Base-by-base conservation (phyloP, 495 filamentous ascomycete species). In the Chaetomidium leptoderma region DNA sequence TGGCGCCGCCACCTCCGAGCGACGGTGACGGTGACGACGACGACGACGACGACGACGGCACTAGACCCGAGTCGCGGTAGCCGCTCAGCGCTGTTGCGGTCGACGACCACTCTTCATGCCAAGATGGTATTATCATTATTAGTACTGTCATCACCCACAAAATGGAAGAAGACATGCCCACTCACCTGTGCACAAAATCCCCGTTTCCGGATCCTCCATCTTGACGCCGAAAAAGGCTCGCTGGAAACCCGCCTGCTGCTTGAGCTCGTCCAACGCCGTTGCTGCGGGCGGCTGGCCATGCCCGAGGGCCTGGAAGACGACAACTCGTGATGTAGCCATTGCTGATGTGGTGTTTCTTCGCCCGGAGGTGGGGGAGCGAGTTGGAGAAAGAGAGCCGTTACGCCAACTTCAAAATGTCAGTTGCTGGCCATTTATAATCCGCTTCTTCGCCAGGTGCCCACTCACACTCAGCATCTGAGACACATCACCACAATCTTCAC, bases 131-230 rank as follows among this genome's bases (percentile, higher is more conserved):
- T 27, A 29, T 8, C 13, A n/a, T n/a, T 48, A 10, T 26, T 9
- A 33, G 17, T 2, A 40, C 10, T 30, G 4, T 6, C 1, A 14
- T n/a, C 13, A 16, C 4, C 14, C 2, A 36, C 6, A n/a, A 29
- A 32, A 19, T 19, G 21, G 26, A n/a, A 27, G 6, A 16, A 7
- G 6, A 36, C 10, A 16, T 13, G 6, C 13, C 17, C 1, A 37
- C 61, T 23, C 13, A 59, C 63, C 46, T 13, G 55, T 59, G 19
- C 17, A 48, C 30, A 65, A 30, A 10, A 65, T 23, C 6, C 56
- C 59, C 27, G 40, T 54, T 23, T 33, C 23, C 13, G 46, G 35
- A 10, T 62, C 59, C 52, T 65, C 63, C 21, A 62, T 55, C 59
- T 59, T 62, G 3, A 21, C 51, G 10, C 63, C 63, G 37, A 53